Evolutionary conservation across 805 yeast species (phyloP).

Genomic region (Pichia paraexigua): DNA sequence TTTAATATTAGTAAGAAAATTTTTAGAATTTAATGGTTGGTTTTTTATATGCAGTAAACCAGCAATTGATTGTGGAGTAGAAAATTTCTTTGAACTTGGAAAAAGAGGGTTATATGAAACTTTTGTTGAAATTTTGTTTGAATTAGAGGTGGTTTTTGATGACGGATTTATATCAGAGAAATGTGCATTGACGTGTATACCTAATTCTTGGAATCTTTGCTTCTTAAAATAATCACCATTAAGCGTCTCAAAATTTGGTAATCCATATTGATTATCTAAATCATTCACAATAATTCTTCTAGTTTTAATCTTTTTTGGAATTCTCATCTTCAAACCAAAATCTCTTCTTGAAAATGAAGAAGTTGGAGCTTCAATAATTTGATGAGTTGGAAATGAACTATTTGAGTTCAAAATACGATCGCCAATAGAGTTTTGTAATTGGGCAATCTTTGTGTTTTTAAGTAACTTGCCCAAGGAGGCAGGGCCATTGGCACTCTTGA

Average conservation of each 20-base stretch:
- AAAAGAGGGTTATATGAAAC: slow-evolving; percentile 34
- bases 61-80: slow-evolving; percentile 22
- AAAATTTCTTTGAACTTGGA: slow-evolving; percentile 20
- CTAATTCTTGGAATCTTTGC: slow-evolving; percentile 60
- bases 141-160: background rate
- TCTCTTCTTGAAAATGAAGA: slow-evolving; percentile 58
- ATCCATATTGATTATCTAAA: slow-evolving; percentile 55
- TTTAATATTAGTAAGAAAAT: slow-evolving; percentile 22
- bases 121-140: background rate
- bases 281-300: slow-evolving; percentile 57
- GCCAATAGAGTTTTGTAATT: slow-evolving; percentile 25
- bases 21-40: slow-evolving; percentile 16
- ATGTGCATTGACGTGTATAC: slow-evolving; percentile 36
- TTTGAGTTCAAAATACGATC: slow-evolving; percentile 19
- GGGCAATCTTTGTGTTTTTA: slow-evolving; percentile 28
- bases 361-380: slow-evolving; percentile 61
- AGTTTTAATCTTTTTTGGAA: slow-evolving; percentile 55
- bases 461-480: slow-evolving; percentile 24
- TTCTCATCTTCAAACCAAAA: slow-evolving; percentile 65
- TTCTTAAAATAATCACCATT: slow-evolving; percentile 54
- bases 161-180: slow-evolving; percentile 5
- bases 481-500: slow-evolving; percentile 17
- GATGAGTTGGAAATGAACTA: slow-evolving; percentile 53
- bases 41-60: slow-evolving; percentile 18
- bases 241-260: slow-evolving; percentile 64